Percentiles rank a stretch among this genome's conserved stretches.
phyloP scores from a whole-genome alignment of 169 alveolate species.

The Plasmodium ovale region DNA sequence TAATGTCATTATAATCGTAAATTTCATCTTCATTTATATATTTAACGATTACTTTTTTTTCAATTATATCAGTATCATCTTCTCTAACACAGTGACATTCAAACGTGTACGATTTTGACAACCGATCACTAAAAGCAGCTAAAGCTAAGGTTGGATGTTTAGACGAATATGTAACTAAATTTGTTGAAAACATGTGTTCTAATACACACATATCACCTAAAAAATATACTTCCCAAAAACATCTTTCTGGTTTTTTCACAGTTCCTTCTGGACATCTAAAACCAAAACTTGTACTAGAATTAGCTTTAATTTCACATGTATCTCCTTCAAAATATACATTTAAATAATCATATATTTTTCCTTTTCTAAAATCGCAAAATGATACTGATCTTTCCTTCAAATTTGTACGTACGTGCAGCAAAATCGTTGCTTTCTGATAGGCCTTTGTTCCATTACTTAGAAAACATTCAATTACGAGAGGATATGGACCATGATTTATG shows the following conservation, averaged over 20 bases:
- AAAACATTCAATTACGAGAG: slow-evolving; percentile 33
- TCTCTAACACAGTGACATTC: slow-evolving; percentile 54
- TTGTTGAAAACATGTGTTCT: background rate
- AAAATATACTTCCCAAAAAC: slow-evolving; percentile 32
- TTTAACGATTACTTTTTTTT: slow-evolving; percentile 24
- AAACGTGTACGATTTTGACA: slow-evolving; percentile 9
- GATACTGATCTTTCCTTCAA: slow-evolving; percentile 3
- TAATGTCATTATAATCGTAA: slow-evolving; percentile 33
- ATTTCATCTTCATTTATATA: slow-evolving; percentile 51
- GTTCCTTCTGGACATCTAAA: slow-evolving; percentile 43
- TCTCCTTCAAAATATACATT: slow-evolving; percentile 27
- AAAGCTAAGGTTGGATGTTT: slow-evolving; percentile 4
- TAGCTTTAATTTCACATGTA: slow-evolving; percentile 14
- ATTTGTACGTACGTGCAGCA: slow-evolving; percentile 18
- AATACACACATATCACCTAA: background rate
- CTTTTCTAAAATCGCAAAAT: slow-evolving; percentile 43
- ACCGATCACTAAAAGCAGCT: slow-evolving; percentile 31
- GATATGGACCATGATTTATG: slow-evolving; percentile 58
- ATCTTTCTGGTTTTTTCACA: slow-evolving; percentile 29
- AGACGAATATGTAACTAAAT: slow-evolving; percentile 19
- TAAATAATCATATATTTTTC: slow-evolving; percentile 10
- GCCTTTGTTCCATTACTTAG: background rate
- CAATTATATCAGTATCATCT: background rate
- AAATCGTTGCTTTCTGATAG: slow-evolving; percentile 14
- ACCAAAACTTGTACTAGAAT: slow-evolving; percentile 25